Conservation (phyloP, 306 rosid genomes). For the Begonia loranthoides region DNA sequence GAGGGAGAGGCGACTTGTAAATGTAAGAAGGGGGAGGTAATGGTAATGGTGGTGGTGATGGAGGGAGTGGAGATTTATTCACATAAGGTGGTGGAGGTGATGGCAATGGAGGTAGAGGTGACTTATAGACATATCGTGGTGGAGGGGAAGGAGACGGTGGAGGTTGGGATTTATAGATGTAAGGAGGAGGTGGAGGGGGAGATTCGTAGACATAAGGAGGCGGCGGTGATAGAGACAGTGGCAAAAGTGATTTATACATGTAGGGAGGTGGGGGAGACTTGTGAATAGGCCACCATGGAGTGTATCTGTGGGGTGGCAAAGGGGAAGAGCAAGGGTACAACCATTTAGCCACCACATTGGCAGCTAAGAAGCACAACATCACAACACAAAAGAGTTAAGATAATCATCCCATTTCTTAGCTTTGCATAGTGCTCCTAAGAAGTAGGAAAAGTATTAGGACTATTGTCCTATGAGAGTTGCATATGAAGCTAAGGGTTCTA, state of each 20-base stretch:
- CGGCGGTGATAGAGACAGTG: neutral
- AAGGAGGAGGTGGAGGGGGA: neutral
- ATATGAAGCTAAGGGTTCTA: no score
- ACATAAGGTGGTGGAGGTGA: neutral
- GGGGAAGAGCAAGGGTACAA: no score
- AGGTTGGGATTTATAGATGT: neutral
- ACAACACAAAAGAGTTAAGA: no score
- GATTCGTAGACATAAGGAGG: neutral
- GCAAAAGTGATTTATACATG: neutral
- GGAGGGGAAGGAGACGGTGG: neutral
- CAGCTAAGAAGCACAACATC: no score
- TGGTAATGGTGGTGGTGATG: neutral
- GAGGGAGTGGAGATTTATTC: neutral
- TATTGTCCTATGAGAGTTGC: no score
- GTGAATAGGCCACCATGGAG: no score
- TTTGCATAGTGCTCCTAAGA: no score
- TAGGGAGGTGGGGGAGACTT: neutral
- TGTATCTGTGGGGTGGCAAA: no score
- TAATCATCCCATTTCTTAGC: no score
- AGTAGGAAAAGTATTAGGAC: no score
- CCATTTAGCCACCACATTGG: no score
- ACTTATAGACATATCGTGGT: neutral
- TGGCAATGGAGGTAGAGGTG: neutral
- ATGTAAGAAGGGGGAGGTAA: neutral
- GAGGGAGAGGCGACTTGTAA: neutral